phyloP scores from a whole-genome alignment of 176 grass and related monocot genomes.

The Calamus simplicifolius region DNA sequence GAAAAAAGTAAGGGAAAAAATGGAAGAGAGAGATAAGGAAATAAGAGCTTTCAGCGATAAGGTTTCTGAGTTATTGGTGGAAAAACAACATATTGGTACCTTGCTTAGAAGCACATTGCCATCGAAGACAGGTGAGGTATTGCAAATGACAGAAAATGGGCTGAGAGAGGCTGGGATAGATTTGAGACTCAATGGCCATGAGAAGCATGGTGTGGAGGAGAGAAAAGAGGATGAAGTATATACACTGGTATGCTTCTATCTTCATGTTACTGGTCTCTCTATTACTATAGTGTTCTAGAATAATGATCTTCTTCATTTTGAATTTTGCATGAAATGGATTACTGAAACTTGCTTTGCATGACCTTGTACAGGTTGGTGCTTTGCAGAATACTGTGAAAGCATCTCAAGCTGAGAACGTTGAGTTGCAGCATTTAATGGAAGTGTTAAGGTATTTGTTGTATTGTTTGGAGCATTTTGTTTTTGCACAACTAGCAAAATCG shows the following conservation, averaged over 20 bases:
- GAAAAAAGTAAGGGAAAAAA: slow-evolving; percentile 45
- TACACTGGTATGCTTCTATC: slow-evolving; percentile 38
- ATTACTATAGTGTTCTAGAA: no score
- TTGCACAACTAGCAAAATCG: no score
- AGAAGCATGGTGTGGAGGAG: slow-evolving; percentile 30
- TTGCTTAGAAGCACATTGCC: slow-evolving; percentile 64
- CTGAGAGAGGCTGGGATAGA: slow-evolving; percentile 71
- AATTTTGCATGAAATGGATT: slow-evolving; percentile 2
- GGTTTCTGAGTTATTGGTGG: slow-evolving; percentile 43
- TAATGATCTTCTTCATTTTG: background rate
- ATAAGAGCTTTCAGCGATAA: slow-evolving; percentile 32
- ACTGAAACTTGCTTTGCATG: no score
- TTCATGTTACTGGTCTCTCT: no score
- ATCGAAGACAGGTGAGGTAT: slow-evolving; percentile 54
- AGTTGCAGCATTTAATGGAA: slow-evolving; percentile 92
- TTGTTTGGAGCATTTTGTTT: background rate
- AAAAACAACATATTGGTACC: slow-evolving; percentile 82
- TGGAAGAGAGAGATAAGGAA: slow-evolving; percentile 36
- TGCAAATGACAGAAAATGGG: slow-evolving; percentile 76
- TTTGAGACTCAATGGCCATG: slow-evolving; percentile 40
- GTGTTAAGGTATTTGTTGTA: slow-evolving; percentile 58
- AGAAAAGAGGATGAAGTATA: slow-evolving; percentile 72
- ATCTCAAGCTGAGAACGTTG: slow-evolving; percentile 79
- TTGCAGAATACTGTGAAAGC: slow-evolving; percentile 90
- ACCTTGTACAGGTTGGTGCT: slow-evolving; percentile 59